Conservation (phyloP, 2,329 filamentous ascomycete species). For the Aspergillus flavus region DNA sequence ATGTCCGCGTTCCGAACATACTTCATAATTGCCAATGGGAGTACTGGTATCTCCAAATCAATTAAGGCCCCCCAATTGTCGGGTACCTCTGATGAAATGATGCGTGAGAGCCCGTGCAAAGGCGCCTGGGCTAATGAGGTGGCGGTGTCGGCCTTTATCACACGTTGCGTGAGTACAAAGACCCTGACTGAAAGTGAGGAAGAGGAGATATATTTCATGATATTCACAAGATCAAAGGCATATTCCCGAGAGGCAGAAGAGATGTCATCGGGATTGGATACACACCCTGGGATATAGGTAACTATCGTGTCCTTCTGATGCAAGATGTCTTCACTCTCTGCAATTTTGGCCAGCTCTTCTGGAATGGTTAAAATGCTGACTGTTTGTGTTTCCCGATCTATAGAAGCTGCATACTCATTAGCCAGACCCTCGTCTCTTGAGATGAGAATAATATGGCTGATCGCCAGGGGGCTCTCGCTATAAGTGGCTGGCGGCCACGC, state of each 20-base stretch:
- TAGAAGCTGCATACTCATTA: not conserved
- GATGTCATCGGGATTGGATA: not conserved
- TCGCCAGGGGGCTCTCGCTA: not conserved
- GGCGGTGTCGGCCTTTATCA: conserved; percentile 25
- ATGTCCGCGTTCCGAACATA: conserved; percentile 44
- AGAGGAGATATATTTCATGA: not conserved
- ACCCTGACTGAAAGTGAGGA: not conserved
- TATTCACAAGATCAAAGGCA: not conserved
- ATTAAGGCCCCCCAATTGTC: conserved; percentile 43
- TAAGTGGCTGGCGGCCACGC: conserved; percentile 40
- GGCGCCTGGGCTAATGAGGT: conserved; percentile 40
- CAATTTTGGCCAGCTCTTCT: not conserved
- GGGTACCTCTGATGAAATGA: conserved; percentile 43
- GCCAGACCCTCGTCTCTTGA: not conserved
- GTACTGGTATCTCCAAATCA: conserved; percentile 34
- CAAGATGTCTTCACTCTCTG: not conserved
- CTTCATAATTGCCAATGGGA: conserved; percentile 40
- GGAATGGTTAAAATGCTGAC: not conserved
- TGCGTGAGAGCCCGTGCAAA: conserved; percentile 40
- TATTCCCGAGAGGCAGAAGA: not conserved
- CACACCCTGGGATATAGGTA: not conserved
- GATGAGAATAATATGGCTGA: not conserved
- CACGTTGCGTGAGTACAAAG: conserved; percentile 29
- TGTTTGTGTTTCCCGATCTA: not conserved
- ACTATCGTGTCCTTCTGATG: not conserved